Conservation (phyloP, 805 yeast genomes). For the Wickerhamiella nectarea region DNA sequence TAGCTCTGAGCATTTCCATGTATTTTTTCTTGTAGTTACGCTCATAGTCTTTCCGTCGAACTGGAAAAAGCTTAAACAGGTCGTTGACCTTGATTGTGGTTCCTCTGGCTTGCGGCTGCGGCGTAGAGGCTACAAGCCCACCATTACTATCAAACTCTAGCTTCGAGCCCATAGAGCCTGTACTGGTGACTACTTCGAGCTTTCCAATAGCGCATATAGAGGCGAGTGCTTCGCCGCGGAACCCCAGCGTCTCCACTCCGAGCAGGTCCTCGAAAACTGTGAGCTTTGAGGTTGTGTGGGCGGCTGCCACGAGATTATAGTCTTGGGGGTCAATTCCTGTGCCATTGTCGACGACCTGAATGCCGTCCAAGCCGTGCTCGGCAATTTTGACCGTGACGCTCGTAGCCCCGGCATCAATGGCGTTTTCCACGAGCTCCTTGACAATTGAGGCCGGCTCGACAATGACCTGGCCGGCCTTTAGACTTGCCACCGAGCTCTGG, state of each 20-base stretch:
- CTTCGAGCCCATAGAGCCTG: conserved; percentile 43
- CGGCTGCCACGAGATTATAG: conserved; percentile 33
- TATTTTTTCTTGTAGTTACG: conserved; percentile 61
- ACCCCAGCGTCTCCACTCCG: conserved; percentile 40
- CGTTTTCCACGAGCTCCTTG: conserved; percentile 78
- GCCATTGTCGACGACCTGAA: conserved; percentile 69
- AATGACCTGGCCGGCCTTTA: conserved; percentile 91
- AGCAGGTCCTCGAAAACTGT: conserved; percentile 28
- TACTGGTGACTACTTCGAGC: conserved; percentile 31
- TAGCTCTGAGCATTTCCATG: conserved; percentile 43
- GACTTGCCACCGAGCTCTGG: conserved; percentile 46
- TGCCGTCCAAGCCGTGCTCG: conserved; percentile 57
- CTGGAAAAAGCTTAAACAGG: conserved; percentile 63
- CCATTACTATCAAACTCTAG: conserved; percentile 49
- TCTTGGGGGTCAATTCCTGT: conserved; percentile 44
- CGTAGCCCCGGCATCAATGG: conserved; percentile 64
- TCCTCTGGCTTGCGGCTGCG: conserved; percentile 48
- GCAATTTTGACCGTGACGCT: conserved; percentile 53
- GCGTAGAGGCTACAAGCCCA: conserved; percentile 26
- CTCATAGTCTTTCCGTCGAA: conserved; percentile 58
- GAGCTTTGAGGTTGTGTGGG: conserved; percentile 46
- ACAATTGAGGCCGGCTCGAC: conserved; percentile 62
- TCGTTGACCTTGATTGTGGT: conserved; percentile 47
- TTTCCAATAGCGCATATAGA: conserved; percentile 38
- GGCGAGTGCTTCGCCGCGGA: conserved; percentile 58